Base-by-base conservation (phyloP, 1,284 basidiomycete genomes). In the Phylloboletellus chloephorus region DNA sequence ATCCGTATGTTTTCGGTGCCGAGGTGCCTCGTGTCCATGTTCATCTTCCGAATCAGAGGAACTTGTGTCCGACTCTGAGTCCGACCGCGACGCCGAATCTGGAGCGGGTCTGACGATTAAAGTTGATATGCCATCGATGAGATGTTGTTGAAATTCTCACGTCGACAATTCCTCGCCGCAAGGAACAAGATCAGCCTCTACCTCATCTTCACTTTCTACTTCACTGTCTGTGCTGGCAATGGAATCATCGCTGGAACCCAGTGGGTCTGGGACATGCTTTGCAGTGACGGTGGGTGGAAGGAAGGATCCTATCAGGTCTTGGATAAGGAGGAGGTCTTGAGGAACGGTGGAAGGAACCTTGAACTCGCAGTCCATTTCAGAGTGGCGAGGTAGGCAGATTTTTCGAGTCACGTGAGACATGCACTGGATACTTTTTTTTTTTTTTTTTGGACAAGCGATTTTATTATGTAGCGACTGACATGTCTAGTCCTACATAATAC, bases 311-410 rank as follows among this genome's bases (percentile, higher is more conserved):
- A 88, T 65, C 21, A 86, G 50, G 42, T 78, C 77, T 39, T 77
- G 78, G 31, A 88, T 88, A 32, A 88, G 69, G 28, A 82, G 69
- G 15, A 88, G 63, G 55, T 88, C 85, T 53, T 86, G 85, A 8
- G 84, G 74, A 15, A 85, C 61, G 12, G 52, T 53, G n/a, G 67
- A 67, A 24, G 83, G 83, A 9, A 74, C 51, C 54, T 75, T 78
- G 69, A 85, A 87, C 43, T 50, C 32, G 34, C 50, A 49, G 43
- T 60, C 41, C 62, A 58, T 63, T 35, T 32, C n/a, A 11, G 36
- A 40, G 22, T 25, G 9, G 20, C 22, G 11, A 9, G 25, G 25
- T 24, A 6, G 23, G 6, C 13, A 23, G 16, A 20, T 15, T 52
- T 51, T 46, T 37, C 9, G 11, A 11, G 46, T 58, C 55, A 57